Conservation (phyloP, 2,329 filamentous ascomycete species). For the Penicillium sp. region DNA sequence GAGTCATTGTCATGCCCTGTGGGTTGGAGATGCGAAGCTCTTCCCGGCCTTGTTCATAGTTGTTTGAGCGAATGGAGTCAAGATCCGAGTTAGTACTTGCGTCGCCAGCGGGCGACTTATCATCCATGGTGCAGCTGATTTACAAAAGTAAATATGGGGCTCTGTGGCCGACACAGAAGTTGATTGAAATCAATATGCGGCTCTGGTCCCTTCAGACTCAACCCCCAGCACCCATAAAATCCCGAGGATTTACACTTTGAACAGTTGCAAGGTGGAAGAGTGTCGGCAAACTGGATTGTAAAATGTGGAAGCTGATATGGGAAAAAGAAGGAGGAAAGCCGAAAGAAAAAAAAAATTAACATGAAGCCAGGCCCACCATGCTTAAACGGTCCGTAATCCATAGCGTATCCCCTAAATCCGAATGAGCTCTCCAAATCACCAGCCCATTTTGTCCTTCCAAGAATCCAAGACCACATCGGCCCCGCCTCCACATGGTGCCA, state of each 20-base stretch:
- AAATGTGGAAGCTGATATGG: not conserved
- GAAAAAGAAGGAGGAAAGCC: not conserved
- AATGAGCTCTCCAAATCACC: not conserved
- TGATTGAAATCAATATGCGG: not conserved
- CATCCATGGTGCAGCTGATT: slow-evolving; percentile 15
- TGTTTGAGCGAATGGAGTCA: slow-evolving; percentile 26
- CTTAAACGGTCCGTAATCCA: not conserved
- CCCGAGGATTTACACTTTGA: not conserved
- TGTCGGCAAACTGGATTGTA: not conserved
- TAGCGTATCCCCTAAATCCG: slow-evolving; percentile 5
- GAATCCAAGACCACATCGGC: not conserved
- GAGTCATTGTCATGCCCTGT: slow-evolving; percentile 34
- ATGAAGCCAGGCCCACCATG: not conserved
- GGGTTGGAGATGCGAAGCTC: slow-evolving; percentile 33
- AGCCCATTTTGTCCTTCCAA: not conserved
- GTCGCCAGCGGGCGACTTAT: slow-evolving; percentile 19
- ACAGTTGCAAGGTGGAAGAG: not conserved
- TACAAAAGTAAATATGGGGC: not conserved
- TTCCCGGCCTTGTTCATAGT: slow-evolving; percentile 35
- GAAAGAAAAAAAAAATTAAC: not conserved
- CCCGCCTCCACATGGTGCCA: not conserved
- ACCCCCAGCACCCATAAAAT: not conserved
- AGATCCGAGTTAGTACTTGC: slow-evolving; percentile 29
- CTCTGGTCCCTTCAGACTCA: not conserved
- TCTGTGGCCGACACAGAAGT: not conserved